phyloP scores from a whole-genome alignment of 176 grass and related monocot species.

The Aegilops bicornis region DNA sequence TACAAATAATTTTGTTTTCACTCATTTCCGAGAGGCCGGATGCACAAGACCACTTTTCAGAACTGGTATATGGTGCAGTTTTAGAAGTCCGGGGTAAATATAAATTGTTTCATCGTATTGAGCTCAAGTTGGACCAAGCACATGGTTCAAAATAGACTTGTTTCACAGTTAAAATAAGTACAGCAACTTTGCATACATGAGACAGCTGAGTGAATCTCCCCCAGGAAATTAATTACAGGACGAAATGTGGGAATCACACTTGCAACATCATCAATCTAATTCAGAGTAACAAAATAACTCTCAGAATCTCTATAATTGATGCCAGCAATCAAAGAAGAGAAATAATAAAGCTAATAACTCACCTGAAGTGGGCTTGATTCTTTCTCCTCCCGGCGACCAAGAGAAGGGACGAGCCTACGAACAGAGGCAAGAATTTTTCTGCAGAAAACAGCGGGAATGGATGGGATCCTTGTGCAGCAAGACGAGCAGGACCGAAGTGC shows the following conservation, averaged over 20 bases:
- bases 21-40: not conserved
- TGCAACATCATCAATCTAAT: not conserved
- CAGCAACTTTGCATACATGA: not conserved
- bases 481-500: slow-evolving; percentile 24
- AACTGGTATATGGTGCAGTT: not conserved
- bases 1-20: not conserved
- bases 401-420: not conserved
- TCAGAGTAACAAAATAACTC: not conserved
- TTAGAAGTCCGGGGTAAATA: not conserved
- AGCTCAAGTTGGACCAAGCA: not conserved
- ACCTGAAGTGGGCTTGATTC: not conserved
- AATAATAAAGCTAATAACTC: not conserved
- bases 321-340: not conserved
- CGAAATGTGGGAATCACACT: not conserved
- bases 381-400: not conserved
- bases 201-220: not conserved
- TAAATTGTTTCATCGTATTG: not conserved
- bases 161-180: not conserved
- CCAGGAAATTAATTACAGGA: not conserved
- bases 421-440: not conserved
- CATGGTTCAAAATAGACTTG: not conserved
- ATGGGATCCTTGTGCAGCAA: not conserved
- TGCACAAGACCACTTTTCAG: not conserved
- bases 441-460: not conserved
- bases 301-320: not conserved